A percentile compares a stretch with the other conserved stretches of the same genome.
phyloP scores from a whole-genome alignment of 2,329 filamentous ascomycete genomes.

The Diaporthe sp. region DNA sequence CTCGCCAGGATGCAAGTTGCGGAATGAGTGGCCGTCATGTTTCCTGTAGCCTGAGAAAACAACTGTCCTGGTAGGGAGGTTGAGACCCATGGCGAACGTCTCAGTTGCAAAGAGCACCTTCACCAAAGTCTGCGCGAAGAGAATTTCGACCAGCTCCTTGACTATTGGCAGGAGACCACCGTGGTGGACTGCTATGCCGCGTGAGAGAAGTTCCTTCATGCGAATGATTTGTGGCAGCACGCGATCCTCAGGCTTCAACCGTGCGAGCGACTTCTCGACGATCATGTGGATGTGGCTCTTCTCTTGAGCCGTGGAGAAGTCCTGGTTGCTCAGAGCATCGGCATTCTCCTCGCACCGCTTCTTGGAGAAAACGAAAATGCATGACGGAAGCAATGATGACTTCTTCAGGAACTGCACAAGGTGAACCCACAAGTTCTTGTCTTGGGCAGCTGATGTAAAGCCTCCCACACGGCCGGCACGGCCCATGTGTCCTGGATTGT shows the following conservation, averaged over 20 bases:
- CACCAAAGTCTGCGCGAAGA: slow-evolving; percentile 94
- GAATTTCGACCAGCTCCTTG: slow-evolving; percentile 96
- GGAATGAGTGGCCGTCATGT: slow-evolving; percentile 92
- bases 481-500: slow-evolving; percentile 86
- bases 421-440: slow-evolving; percentile 97
- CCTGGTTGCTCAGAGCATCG: slow-evolving; percentile 92
- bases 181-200: slow-evolving; percentile 96
- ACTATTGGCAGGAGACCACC: slow-evolving; percentile 95
- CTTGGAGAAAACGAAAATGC: slow-evolving; percentile 99
- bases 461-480: slow-evolving; percentile 87
- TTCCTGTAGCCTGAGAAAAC: slow-evolving; percentile 98
- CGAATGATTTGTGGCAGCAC: slow-evolving; percentile 92
- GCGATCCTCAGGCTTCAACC: slow-evolving; percentile 91
- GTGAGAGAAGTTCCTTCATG: slow-evolving; percentile 83
- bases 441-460: slow-evolving; percentile 89
- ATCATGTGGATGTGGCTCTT: slow-evolving; percentile 99
- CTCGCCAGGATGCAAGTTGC: slow-evolving; percentile 92
- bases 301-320: slow-evolving; percentile 92
- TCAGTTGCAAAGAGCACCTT: slow-evolving; percentile 98
- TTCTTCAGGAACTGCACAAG: slow-evolving; percentile 92
- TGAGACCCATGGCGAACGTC: slow-evolving; percentile 98
- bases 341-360: slow-evolving; percentile 98
- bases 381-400: slow-evolving; percentile 87
- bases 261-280: slow-evolving; percentile 92
- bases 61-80: slow-evolving; percentile 93